Conservation (phyloP, 2,329 filamentous ascomycete genomes). For the Ophiostoma quercus region DNA sequence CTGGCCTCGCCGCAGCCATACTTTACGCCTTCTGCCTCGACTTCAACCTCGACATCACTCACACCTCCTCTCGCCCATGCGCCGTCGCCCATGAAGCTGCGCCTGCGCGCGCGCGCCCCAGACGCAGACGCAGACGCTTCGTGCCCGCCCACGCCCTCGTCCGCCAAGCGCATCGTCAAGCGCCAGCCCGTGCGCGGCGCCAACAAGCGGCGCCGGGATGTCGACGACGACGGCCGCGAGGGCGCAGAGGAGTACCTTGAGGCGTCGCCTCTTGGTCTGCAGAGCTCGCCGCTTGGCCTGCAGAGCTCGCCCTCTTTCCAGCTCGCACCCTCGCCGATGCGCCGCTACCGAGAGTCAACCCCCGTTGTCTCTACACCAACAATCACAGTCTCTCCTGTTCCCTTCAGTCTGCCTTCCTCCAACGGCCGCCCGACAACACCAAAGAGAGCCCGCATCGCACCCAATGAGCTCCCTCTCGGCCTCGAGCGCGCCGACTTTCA, state of each 20-base stretch:
- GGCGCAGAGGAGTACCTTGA: conserved; percentile 34
- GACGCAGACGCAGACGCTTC: conserved; percentile 1
- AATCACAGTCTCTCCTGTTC: not conserved
- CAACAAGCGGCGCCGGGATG: conserved; percentile 50
- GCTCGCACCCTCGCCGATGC: conserved; percentile 7
- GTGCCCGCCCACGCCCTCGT: conserved; percentile 11
- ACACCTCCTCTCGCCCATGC: conserved; percentile 53
- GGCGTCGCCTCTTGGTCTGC: too few species aligned
- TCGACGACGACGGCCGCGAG: conserved; percentile 39
- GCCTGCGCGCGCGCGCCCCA: conserved; percentile 44
- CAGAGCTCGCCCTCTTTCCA: conserved; percentile 23
- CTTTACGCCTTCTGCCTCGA: conserved; percentile 38
- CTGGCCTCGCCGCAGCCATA: conserved; percentile 38
- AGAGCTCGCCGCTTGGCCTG: too few species aligned
- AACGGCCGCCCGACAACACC: conserved; percentile 46
- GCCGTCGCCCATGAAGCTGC: conserved; percentile 49
- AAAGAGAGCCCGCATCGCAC: conserved; percentile 56
- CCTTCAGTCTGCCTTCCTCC: conserved; percentile 1
- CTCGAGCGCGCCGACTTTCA: conserved; percentile 57
- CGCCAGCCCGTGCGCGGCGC: conserved; percentile 42
- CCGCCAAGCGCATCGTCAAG: conserved; percentile 47
- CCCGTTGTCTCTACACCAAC: not conserved
- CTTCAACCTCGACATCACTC: conserved; percentile 35
- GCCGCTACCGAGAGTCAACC: not conserved
- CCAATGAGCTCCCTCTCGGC: conserved; percentile 55